Percentiles rank a stretch among this genome's conserved stretches.
These are phyloP conservation scores for Megacollybia marginata DNA, from an alignment of 768 basidiomycete genomes.

Conservation along the genomic window DNA sequence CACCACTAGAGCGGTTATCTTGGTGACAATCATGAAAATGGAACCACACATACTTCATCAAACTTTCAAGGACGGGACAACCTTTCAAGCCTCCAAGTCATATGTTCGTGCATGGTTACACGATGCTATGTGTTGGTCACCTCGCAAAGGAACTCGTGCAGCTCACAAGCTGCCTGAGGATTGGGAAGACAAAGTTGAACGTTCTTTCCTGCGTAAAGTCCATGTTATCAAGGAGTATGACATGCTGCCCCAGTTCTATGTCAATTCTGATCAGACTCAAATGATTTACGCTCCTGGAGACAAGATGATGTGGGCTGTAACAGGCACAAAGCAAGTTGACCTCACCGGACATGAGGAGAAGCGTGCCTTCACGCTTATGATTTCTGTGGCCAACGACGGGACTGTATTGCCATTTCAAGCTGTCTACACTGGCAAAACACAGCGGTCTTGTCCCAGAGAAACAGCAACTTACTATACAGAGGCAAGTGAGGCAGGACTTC, in stretches of 20 bases:
- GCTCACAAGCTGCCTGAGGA: conserved; percentile 24
- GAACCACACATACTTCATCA: no score
- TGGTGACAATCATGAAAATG: no score
- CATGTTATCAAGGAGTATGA: conserved; percentile 5
- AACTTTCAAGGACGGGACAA: no score
- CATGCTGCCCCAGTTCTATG: conserved; percentile 8
- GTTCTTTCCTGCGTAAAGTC: conserved; percentile 7
- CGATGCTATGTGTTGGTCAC: conserved; percentile 6
- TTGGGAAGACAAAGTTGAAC: conserved; percentile 4
- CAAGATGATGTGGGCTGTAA: conserved; percentile 5
- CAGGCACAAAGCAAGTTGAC: conserved; percentile 24
- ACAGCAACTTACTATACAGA: conserved; percentile 13
- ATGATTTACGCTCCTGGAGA: conserved; percentile 5
- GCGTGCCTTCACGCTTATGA: conserved; percentile 26
- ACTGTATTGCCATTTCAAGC: conserved; percentile 24
- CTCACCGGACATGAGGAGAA: conserved; percentile 29
- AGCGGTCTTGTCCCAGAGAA: conserved; percentile 10
- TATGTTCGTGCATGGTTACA: conserved; percentile 17
- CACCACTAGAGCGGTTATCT: no score
- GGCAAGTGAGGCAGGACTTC: conserved; percentile 11
- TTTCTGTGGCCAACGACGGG: conserved; percentile 19
- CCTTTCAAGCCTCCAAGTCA: conserved; percentile 15
- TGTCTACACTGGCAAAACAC: conserved; percentile 21
- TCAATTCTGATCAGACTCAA: conserved; percentile 16
- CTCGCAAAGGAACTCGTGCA: conserved; percentile 15